Percentiles rank a stretch among this genome's conserved stretches.
Evolutionary conservation across 164 flowering plant species (phyloP).

Genomic region (Chimonanthus salicifolius): DNA sequence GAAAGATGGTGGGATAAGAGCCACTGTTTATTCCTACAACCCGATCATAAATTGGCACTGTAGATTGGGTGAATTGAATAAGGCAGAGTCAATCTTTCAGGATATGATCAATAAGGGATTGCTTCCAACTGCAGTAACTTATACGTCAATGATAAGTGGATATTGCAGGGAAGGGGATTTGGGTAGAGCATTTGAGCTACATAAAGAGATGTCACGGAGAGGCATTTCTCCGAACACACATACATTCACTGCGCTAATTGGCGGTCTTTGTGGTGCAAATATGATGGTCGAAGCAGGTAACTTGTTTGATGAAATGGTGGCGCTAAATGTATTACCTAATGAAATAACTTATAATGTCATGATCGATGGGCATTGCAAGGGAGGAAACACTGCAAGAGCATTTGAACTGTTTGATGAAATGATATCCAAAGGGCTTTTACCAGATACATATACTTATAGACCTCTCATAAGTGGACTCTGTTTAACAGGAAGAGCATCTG

Average conservation of each 20-base stretch:
- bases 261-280: slow-evolving; percentile 58
- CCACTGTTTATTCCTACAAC: slow-evolving; percentile 66
- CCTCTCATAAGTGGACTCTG: slow-evolving; percentile 80
- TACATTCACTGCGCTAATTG: slow-evolving; percentile 71
- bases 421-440: slow-evolving; percentile 56
- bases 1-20: slow-evolving; percentile 39
- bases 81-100: slow-evolving; percentile 42
- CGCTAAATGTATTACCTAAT: slow-evolving; percentile 44
- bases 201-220: slow-evolving; percentile 65
- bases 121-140: slow-evolving; percentile 63
- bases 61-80: slow-evolving; percentile 49
- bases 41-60: slow-evolving; percentile 67
- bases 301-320: slow-evolving; percentile 55
- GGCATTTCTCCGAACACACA: slow-evolving; percentile 64
- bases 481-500: slow-evolving; percentile 53
- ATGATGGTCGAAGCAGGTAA: slow-evolving; percentile 61
- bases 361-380: slow-evolving; percentile 75
- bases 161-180: slow-evolving; percentile 54
- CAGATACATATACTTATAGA: slow-evolving; percentile 82
- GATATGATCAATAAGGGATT: slow-evolving; percentile 59
- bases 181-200: slow-evolving; percentile 51
- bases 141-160: slow-evolving; percentile 73
- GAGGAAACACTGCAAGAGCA: slow-evolving; percentile 57
- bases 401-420: slow-evolving; percentile 73
- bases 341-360: slow-evolving; percentile 85